phyloP scores from a whole-genome alignment of 2,329 filamentous ascomycete genomes.

The Colletotrichum sp. region DNA sequence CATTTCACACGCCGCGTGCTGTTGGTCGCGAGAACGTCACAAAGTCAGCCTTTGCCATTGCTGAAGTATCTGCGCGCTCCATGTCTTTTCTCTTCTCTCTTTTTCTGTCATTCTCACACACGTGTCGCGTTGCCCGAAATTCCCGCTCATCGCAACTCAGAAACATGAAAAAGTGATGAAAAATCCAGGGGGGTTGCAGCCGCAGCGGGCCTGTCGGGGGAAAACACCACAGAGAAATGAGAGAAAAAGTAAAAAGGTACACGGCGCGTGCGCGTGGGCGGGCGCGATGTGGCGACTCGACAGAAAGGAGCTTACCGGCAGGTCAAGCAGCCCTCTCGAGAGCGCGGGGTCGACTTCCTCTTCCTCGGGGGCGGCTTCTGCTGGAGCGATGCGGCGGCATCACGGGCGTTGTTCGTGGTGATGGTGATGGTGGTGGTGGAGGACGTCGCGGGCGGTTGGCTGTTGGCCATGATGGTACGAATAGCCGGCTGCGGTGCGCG shows the following conservation, averaged over 20 bases:
- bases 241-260: not conserved
- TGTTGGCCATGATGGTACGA: not conserved
- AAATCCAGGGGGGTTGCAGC: not conserved
- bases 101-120: not conserved
- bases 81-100: not conserved
- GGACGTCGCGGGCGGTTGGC: not conserved
- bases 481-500: not conserved
- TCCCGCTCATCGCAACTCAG: not conserved
- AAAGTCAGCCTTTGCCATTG: not conserved
- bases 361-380: not conserved
- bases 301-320: not conserved
- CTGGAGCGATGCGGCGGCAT: not conserved
- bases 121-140: not conserved
- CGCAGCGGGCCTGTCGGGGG: not conserved
- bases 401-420: not conserved
- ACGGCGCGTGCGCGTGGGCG: not conserved
- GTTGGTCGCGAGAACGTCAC: not conserved
- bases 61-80: not conserved
- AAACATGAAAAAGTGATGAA: not conserved
- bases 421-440: not conserved
- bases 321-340: not conserved
- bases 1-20: not conserved
- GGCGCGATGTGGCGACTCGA: not conserved
- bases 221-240: not conserved
- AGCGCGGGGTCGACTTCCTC: not conserved